Evolutionary conservation across 768 basidiomycete species (phyloP), one percentile per base, ranked within the genome.

Genomic region (Termitomyces sp.): DNA sequence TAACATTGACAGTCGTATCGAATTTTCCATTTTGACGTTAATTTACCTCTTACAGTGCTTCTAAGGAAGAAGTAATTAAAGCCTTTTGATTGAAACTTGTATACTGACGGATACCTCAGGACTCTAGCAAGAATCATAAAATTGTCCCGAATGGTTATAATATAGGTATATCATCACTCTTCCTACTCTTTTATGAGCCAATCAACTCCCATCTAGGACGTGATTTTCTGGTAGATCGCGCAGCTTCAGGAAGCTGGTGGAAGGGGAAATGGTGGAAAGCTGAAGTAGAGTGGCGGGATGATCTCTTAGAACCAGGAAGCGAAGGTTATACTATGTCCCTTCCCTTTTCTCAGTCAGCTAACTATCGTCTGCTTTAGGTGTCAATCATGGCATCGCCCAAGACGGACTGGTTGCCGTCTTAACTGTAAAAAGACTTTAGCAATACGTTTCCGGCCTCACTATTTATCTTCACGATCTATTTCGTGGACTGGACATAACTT

Each of bases 131-230:
- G 63, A 74, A 84, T 56, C 92, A 94, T 66, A 85, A 77, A 67
- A 93, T 94, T 54, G 79, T 83, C 11, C 81, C 82, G 5, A 72
- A 94, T 60, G 92, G 92, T 1, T 94, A 93, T 67, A 92, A 94
- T 65, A 70, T 79, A 43, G 72, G 72, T 81, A 47, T 43, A 55
- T 43, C 11, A 10, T 45, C 7, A 18, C 3, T 20, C 10, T 4
- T 24, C 26, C n/a, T 30, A 54, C 14, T 22, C 28, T 8, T 35
- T 26, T 11, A 54, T 26, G 10, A 30, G 40, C 9, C 50, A 49
- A 20, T 24, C 13, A 46, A 26, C 5, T 8, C 43, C 18, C 20
- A 40, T 55, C 18, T 62, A 59, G 92, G 92, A 9, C 83, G 92
- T 10, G 87, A 94, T 72, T 85, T 80, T 74, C 72, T 94, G 52